Evolutionary conservation across 352 stramenopile species (phyloP).

Genomic region (Phytophthora ohioensis): DNA sequence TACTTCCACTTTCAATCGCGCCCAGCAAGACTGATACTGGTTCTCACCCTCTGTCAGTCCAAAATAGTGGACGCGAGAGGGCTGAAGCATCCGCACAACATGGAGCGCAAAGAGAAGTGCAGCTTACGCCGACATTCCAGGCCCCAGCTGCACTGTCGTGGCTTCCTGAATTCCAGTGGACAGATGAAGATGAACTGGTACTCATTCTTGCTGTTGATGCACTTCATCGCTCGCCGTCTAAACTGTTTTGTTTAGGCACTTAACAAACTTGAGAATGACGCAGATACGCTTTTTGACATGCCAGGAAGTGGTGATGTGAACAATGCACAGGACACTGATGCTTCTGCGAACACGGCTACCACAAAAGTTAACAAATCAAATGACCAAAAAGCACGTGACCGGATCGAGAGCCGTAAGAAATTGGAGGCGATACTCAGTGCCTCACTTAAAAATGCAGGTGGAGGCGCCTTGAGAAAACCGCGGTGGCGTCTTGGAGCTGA

Average conservation of each 20-base stretch:
- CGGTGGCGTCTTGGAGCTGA: constrained; percentile 63
- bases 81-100: background rate
- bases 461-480: constrained; percentile 41
- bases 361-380: constrained; percentile 14
- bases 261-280: constrained; percentile 38
- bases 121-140: constrained; percentile 4
- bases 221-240: background rate
- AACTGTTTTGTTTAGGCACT: constrained; percentile 36
- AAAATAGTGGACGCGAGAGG: background rate
- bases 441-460: constrained; percentile 33
- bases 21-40: background rate
- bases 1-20: background rate
- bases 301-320: constrained; percentile 1
- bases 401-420: constrained; percentile 52
- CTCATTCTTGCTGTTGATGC: background rate
- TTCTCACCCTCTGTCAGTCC: background rate
- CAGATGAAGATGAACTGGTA: constrained; percentile 64
- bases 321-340: background rate
- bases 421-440: constrained; percentile 50
- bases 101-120: background rate
- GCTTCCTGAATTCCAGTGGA: constrained; percentile 65
- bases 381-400: constrained; percentile 42
- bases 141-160: constrained; percentile 20
- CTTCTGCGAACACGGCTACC: background rate
- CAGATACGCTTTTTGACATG: constrained; percentile 3